Percentiles rank a stretch among this genome's conserved stretches.
phyloP scores from a whole-genome alignment of 2,329 filamentous ascomycete genomes.

The Huntiella moniliformis region DNA sequence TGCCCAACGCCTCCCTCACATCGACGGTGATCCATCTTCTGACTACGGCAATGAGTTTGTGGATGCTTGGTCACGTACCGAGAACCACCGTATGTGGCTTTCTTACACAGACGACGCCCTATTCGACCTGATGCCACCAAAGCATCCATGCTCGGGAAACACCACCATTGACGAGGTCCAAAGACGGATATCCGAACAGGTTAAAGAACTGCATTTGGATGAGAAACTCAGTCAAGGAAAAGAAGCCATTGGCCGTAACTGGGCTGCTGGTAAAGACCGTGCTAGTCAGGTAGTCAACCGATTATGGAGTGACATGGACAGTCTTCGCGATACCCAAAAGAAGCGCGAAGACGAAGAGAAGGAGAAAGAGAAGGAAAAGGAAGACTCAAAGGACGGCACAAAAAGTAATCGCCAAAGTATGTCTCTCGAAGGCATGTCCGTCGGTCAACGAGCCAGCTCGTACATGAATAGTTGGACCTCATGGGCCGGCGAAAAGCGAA shows the following conservation, averaged over 20 bases:
- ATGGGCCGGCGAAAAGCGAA: constrained; percentile 61
- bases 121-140: constrained; percentile 85
- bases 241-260: constrained; percentile 71
- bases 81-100: constrained; percentile 84
- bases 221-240: constrained; percentile 69
- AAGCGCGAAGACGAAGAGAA: constrained; percentile 23
- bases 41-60: constrained; percentile 80
- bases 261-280: constrained; percentile 77
- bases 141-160: constrained; percentile 82
- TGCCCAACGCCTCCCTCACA: constrained; percentile 41
- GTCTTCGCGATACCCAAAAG: constrained; percentile 28
- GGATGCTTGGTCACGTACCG: constrained; percentile 68
- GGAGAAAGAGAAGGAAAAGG: constrained; percentile 3
- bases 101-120: constrained; percentile 64
- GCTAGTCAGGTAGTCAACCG: constrained; percentile 74
- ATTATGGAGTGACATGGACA: constrained; percentile 78
- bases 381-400: not conserved
- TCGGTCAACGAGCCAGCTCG: constrained; percentile 31
- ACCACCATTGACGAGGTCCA: constrained; percentile 90
- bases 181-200: constrained; percentile 71
- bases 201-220: constrained; percentile 84
- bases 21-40: constrained; percentile 64
- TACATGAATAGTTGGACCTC: constrained; percentile 47
- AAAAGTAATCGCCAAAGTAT: constrained; percentile 9
- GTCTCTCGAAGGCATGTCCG: constrained; percentile 1